Evolutionary conservation across 352 stramenopile genomes (phyloP).

Genomic region (Pythium rhizo-oryzae): DNA sequence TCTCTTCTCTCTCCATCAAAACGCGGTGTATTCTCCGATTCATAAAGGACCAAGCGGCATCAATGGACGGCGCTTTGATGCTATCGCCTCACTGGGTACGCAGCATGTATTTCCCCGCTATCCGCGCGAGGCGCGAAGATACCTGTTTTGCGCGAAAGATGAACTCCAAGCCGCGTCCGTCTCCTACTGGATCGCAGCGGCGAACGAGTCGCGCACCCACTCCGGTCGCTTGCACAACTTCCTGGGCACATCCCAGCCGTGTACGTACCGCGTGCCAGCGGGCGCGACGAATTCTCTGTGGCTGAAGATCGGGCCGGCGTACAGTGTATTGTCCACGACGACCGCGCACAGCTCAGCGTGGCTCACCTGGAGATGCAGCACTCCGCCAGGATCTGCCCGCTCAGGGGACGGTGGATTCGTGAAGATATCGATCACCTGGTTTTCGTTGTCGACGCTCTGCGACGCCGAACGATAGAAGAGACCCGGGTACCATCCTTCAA

Average conservation of each 20-base stretch:
- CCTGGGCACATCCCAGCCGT: constrained; percentile 4
- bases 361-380: constrained; percentile 35
- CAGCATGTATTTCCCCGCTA: no score
- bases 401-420: constrained; percentile 31
- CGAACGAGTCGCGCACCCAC: constrained; percentile 29
- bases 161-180: not conserved
- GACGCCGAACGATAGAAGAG: constrained; percentile 33
- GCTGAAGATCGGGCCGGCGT: constrained; percentile 38
- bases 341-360: constrained; percentile 31
- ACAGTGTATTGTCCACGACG: constrained; percentile 34
- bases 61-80: no score
- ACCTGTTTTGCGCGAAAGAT: no score
- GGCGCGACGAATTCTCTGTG: constrained; percentile 37
- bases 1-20: not conserved
- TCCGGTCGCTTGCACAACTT: not conserved
- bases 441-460: constrained; percentile 33
- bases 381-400: constrained; percentile 30
- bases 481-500: constrained; percentile 35
- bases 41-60: no score
- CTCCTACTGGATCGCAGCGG: not conserved
- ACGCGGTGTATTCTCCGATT: no score
- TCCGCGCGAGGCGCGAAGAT: no score
- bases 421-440: constrained; percentile 34
- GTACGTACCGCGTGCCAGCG: constrained; percentile 29
- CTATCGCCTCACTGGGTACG: no score